Conservation (phyloP, 202 grass and related monocot species). For the Sporobolus alterniflorus region DNA sequence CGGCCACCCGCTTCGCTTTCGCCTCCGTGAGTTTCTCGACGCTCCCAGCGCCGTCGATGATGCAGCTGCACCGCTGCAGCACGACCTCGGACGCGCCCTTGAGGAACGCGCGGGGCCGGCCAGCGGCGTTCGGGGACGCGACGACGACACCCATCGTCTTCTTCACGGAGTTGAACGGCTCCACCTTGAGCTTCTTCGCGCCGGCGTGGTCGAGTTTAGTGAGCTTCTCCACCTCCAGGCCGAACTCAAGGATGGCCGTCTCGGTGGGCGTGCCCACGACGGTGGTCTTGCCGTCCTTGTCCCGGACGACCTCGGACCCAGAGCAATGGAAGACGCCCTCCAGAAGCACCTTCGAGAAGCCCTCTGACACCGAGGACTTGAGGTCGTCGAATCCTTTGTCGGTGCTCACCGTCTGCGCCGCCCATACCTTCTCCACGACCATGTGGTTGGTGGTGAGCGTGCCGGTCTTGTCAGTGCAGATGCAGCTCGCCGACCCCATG, state of each 20-base stretch:
- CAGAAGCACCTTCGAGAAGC: conserved; percentile 54
- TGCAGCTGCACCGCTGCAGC: conserved; percentile 56
- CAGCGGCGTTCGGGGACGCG: conserved; percentile 51
- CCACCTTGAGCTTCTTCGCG: conserved; percentile 72
- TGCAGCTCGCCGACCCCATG: conserved; percentile 95
- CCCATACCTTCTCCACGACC: conserved; percentile 96
- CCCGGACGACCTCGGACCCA: conserved; percentile 77
- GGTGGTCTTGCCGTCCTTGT: conserved; percentile 63
- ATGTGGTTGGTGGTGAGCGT: conserved; percentile 98
- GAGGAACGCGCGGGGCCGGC: conserved; percentile 58
- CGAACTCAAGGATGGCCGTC: conserved; percentile 87
- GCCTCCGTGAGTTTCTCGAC: conserved; percentile 56
- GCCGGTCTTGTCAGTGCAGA: conserved; percentile 97
- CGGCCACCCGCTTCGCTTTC: conserved; percentile 41
- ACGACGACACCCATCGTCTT: conserved; percentile 87
- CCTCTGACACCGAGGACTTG: conserved; percentile 48
- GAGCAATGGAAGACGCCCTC: conserved; percentile 87
- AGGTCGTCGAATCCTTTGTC: conserved; percentile 51
- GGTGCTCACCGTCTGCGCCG: conserved; percentile 54
- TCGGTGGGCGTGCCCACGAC: conserved; percentile 93
- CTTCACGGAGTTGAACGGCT: conserved; percentile 97
- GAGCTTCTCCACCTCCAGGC: conserved; percentile 67
- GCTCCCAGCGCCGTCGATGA: conserved; percentile 51
- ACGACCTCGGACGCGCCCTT: conserved; percentile 96
- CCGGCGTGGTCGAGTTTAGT: conserved; percentile 24